Percentiles rank a stretch among this genome's conserved stretches.
Evolutionary conservation across 2,329 filamentous ascomycete species (phyloP).

Genomic region (Leptosphaerulina australis): DNA sequence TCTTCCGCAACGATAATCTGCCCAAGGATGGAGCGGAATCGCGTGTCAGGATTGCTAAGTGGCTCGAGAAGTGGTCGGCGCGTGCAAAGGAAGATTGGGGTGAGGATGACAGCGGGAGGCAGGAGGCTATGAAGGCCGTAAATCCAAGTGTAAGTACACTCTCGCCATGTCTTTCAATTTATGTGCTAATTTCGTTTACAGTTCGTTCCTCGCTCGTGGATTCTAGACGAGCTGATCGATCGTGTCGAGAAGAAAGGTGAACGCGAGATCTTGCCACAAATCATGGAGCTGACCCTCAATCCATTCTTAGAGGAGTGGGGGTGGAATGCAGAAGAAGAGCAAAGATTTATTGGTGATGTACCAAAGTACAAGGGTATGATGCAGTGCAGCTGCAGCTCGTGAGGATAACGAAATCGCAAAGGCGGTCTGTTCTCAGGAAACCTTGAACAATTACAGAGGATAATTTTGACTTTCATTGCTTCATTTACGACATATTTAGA

Average conservation of each 20-base stretch:
- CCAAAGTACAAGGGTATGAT: constrained; percentile 77
- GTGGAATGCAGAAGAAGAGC: constrained; percentile 72
- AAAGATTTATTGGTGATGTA: constrained; percentile 83
- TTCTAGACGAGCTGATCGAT: constrained; percentile 90
- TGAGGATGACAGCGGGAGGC: constrained; percentile 61
- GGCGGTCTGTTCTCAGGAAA: no score
- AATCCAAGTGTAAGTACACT: constrained; percentile 72
- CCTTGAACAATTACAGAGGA: no score
- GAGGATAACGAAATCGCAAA: no score
- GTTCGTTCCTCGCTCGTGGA: constrained; percentile 89
- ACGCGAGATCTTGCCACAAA: constrained; percentile 73
- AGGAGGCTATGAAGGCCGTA: constrained; percentile 76
- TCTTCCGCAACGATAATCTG: constrained; percentile 76
- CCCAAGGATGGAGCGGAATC: constrained; percentile 65
- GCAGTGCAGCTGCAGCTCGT: constrained; percentile 94
- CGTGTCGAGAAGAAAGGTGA: constrained; percentile 86
- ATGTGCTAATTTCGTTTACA: constrained; percentile 27
- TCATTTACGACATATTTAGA: no score
- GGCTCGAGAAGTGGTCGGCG: constrained; percentile 79
- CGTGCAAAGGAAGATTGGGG: constrained; percentile 80
- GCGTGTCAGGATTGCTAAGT: constrained; percentile 70
- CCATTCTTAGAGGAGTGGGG: constrained; percentile 84
- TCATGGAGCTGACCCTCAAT: constrained; percentile 82
- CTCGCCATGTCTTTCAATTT: constrained; percentile 5
- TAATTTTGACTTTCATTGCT: no score